Conservation (phyloP, 495 filamentous ascomycete genomes). For the Staphylotrichum longicolle region DNA sequence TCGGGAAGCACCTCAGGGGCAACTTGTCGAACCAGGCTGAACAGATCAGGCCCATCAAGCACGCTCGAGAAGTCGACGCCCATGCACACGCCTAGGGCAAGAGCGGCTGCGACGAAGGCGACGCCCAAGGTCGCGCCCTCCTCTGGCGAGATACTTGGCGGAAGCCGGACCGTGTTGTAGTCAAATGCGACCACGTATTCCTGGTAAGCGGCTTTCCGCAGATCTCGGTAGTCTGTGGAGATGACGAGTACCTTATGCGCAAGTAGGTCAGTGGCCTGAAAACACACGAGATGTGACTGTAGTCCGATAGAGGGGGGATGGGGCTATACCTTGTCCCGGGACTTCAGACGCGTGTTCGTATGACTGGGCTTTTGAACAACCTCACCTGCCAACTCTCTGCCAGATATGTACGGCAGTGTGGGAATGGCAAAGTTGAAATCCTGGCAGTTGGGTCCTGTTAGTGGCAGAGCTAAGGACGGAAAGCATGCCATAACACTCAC, state of each 20-base stretch:
- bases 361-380: constrained; percentile 50
- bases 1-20: constrained; percentile 42
- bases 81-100: constrained; percentile 59
- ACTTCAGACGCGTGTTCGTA: constrained; percentile 43
- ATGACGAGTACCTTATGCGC: constrained; percentile 52
- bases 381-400: constrained; percentile 60
- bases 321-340: constrained; percentile 50
- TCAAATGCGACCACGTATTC: constrained; percentile 62
- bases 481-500: constrained; percentile 38
- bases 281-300: neutral
- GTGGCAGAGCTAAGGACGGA: too few species aligned
- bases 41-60: constrained; percentile 54
- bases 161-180: constrained; percentile 62
- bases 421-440: constrained; percentile 68
- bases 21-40: constrained; percentile 41
- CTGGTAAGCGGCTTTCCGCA: constrained; percentile 66
- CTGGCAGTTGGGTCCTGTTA: constrained; percentile 27
- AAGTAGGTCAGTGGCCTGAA: neutral
- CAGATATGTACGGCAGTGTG: constrained; percentile 62
- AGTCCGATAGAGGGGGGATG: neutral
- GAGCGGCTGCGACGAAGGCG: constrained; percentile 58
- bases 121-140: constrained; percentile 61
- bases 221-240: constrained; percentile 70
- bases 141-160: constrained; percentile 45
- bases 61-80: constrained; percentile 55